Conservation (phyloP, 345 rosid species). For the Salix koriyanagi region DNA sequence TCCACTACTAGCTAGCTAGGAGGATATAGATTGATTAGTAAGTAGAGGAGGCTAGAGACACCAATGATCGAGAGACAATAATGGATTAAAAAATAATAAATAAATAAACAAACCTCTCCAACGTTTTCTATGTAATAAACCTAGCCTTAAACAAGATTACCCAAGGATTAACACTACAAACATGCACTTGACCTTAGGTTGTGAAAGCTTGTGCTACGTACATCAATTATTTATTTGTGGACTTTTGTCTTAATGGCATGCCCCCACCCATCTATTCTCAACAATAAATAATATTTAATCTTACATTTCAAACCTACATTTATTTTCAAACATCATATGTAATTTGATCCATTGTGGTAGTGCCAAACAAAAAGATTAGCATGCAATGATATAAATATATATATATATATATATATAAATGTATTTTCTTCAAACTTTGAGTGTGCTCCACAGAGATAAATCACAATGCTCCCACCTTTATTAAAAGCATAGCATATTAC, state of each 20-base stretch:
- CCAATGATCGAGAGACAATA: conserved; percentile 5
- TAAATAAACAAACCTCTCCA: background rate
- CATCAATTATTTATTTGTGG: conserved; percentile 13
- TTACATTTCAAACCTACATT: background rate
- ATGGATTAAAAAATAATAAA: background rate
- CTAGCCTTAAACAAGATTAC: background rate
- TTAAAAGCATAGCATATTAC: background rate
- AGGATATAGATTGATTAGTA: background rate
- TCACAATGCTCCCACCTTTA: background rate
- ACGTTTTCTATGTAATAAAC: background rate
- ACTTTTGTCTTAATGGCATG: conserved; percentile 4
- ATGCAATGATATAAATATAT: background rate
- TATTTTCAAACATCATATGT: background rate
- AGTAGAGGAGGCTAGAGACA: background rate
- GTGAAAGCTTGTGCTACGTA: background rate
- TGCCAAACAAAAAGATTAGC: background rate
- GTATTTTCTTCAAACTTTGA: background rate
- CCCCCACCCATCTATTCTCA: conserved; percentile 9
- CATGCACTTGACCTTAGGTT: conserved; percentile 6
- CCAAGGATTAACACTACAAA: background rate
- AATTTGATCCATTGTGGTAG: background rate
- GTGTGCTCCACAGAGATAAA: background rate
- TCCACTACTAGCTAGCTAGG: background rate
- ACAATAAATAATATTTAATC: background rate
- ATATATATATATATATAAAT: no score